These are phyloP conservation scores for Diospyros kaki DNA, from an alignment of 148 eudicot genomes.

Conservation along the genomic window DNA sequence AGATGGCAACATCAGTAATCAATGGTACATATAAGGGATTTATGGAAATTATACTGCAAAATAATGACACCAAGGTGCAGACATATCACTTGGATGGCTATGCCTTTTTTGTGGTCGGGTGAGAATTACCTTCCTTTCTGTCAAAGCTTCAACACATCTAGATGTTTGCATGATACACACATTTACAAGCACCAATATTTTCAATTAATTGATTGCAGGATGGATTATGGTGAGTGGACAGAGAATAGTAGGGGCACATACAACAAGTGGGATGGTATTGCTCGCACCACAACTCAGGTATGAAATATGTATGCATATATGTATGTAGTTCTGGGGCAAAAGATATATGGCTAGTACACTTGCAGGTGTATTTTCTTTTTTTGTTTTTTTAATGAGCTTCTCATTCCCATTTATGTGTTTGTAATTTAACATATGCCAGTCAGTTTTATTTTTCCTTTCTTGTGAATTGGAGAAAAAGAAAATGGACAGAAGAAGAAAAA, in stretches of 20 bases:
- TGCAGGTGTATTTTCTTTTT: too few relatives aligned
- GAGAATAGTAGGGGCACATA: conserved; percentile 88
- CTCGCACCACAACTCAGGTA: conserved; percentile 91
- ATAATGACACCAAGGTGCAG: conserved; percentile 80
- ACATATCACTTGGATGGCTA: conserved; percentile 91
- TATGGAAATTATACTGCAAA: conserved; percentile 78
- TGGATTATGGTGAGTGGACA: conserved; percentile 97
- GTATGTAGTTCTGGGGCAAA: too few relatives aligned
- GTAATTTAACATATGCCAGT: not conserved
- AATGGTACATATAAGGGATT: conserved; percentile 90
- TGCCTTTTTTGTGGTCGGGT: conserved; percentile 94
- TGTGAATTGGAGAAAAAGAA: too few relatives aligned
- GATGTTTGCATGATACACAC: not conserved
- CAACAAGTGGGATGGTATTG: conserved; percentile 98
- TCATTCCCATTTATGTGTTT: not conserved
- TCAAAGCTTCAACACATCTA: not conserved
- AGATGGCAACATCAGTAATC: conserved; percentile 64
- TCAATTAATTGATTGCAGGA: conserved; percentile 34
- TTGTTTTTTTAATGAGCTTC: too few relatives aligned
- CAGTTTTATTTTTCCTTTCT: not conserved
- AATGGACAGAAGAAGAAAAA: too few relatives aligned
- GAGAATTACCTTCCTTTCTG: conserved; percentile 18
- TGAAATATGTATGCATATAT: too few relatives aligned
- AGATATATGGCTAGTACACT: not conserved
- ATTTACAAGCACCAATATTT: not conserved